Conservation (phyloP, 2,329 filamentous ascomycete genomes). For the Verticillium longisporum region DNA sequence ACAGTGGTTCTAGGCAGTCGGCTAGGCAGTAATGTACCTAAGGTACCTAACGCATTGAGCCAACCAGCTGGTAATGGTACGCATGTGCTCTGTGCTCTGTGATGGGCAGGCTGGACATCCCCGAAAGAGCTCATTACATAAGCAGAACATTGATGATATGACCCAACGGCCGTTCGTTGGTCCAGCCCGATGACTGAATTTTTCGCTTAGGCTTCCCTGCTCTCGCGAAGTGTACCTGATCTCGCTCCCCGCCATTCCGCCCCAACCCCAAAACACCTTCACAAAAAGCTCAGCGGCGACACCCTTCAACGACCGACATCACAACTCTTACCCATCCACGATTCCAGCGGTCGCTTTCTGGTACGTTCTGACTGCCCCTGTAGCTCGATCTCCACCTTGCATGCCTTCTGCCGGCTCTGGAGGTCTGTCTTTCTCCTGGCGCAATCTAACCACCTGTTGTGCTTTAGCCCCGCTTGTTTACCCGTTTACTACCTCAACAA, state of each 20-base stretch:
- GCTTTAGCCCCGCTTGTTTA: slow-evolving; percentile 37
- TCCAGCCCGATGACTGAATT: neutral
- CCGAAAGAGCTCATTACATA: neutral
- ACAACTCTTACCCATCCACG: neutral
- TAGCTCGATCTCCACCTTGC: slow-evolving; percentile 4
- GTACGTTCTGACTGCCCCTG: neutral
- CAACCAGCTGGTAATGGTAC: too few relatives aligned
- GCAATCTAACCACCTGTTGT: slow-evolving; percentile 1
- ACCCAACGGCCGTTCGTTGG: neutral
- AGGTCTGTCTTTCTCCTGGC: neutral
- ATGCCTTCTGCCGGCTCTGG: slow-evolving; percentile 7
- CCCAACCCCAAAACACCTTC: neutral
- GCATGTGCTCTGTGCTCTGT: too few relatives aligned
- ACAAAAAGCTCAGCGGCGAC: neutral
- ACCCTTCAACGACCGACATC: neutral
- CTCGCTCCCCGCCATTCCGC: neutral
- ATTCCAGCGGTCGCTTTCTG: neutral
- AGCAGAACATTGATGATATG: neutral
- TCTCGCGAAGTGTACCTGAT: neutral
- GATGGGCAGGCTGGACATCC: too few relatives aligned
- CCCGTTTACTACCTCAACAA: slow-evolving; percentile 20
- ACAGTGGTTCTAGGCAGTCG: too few relatives aligned
- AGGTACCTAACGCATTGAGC: too few relatives aligned
- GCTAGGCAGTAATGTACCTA: too few relatives aligned
- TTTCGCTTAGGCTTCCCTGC: slow-evolving; percentile 1